Conservation (phyloP, 345 rosid genomes). For the Arabidopsis arenosa region DNA sequence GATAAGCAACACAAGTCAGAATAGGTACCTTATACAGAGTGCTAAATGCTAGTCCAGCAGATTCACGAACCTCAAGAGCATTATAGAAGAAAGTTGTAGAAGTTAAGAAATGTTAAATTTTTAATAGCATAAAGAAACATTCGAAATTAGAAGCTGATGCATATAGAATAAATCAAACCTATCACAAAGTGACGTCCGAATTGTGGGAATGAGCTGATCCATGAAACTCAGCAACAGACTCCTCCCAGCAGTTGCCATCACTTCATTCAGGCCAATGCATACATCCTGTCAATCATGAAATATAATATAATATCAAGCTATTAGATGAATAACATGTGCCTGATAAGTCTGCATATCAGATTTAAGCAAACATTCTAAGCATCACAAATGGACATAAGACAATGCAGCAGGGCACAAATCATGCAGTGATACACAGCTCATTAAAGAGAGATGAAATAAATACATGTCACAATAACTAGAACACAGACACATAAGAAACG, state of each 20-base stretch:
- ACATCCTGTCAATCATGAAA: constrained; percentile 63
- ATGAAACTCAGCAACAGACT: constrained; percentile 89
- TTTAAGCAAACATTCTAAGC: constrained; percentile 1
- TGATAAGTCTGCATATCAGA: constrained; percentile 23
- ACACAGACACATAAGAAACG: neutral
- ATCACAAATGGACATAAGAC: constrained; percentile 27
- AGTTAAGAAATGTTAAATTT: constrained; percentile 6
- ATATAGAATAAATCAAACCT: constrained; percentile 54
- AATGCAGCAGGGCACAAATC: constrained; percentile 12
- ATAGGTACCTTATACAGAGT: constrained; percentile 87
- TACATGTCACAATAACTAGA: neutral
- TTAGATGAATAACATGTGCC: constrained; percentile 9
- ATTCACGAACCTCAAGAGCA: constrained; percentile 87
- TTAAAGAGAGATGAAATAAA: neutral
- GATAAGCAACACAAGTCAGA: constrained; percentile 23
- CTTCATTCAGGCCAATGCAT: constrained; percentile 97
- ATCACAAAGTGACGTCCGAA: constrained; percentile 95
- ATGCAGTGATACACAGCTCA: constrained; percentile 20
- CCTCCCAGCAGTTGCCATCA: constrained; percentile 97
- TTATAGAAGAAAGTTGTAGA: constrained; percentile 47
- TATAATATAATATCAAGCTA: constrained; percentile 19
- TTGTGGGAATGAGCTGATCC: constrained; percentile 95
- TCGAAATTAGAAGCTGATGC: neutral
- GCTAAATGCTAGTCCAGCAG: constrained; percentile 97
- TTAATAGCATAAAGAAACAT: constrained; percentile 3